Percentiles rank a stretch among this genome's conserved stretches.
phyloP scores from a whole-genome alignment of 176 grass and related monocot species.

The Dactylis glomerata region DNA sequence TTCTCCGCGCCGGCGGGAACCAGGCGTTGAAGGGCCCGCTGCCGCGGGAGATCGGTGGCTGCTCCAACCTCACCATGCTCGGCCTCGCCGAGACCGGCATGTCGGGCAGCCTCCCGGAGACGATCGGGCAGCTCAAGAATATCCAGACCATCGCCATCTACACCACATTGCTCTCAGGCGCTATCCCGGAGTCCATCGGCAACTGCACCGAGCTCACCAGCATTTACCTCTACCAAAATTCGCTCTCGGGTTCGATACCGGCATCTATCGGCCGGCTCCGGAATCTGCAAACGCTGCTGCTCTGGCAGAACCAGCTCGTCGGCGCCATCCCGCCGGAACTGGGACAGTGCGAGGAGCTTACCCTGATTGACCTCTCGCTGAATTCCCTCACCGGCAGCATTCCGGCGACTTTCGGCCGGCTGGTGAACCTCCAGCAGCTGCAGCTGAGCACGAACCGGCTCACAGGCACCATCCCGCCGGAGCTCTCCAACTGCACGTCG shows the following conservation, averaged over 20 bases:
- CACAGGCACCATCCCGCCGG: constrained; percentile 59
- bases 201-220: constrained; percentile 82
- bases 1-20: constrained; percentile 87
- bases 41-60: constrained; percentile 80
- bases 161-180: constrained; percentile 70
- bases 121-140: constrained; percentile 80
- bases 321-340: constrained; percentile 71
- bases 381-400: constrained; percentile 76
- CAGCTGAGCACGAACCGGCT: constrained; percentile 93
- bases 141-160: constrained; percentile 94
- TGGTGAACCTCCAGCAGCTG: constrained; percentile 70
- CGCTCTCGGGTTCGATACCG: constrained; percentile 70
- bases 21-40: constrained; percentile 63
- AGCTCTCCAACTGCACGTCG: constrained; percentile 80
- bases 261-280: constrained; percentile 46
- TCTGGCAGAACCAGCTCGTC: constrained; percentile 92
- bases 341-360: constrained; percentile 62
- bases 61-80: constrained; percentile 59
- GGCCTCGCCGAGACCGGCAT: constrained; percentile 84
- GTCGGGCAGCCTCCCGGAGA: constrained; percentile 74
- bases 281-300: constrained; percentile 76
- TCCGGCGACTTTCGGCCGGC: constrained; percentile 50
- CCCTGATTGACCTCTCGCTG: constrained; percentile 73
- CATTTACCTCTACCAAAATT: constrained; percentile 96
- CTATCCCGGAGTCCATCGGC: constrained; percentile 80